phyloP scores from a whole-genome alignment of 768 basidiomycete genomes.

The Leucocoprinus leucothites region DNA sequence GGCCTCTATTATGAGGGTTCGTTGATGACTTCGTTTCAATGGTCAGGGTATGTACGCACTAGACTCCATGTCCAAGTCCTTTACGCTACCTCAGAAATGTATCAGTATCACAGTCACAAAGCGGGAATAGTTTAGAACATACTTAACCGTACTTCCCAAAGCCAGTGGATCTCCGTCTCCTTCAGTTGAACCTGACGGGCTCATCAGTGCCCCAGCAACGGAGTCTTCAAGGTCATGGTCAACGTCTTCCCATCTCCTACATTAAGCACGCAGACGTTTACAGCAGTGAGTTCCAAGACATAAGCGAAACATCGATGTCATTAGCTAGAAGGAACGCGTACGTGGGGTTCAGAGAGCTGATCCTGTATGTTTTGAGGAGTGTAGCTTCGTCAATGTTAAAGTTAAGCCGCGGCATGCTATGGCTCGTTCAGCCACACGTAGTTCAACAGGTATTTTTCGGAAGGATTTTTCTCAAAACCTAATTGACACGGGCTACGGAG shows the following conservation, averaged over 20 bases:
- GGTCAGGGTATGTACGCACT: constrained; percentile 45
- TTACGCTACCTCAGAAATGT: constrained; percentile 38
- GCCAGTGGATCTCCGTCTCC: constrained; percentile 77
- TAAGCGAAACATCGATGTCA: constrained; percentile 1
- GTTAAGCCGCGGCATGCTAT: constrained; percentile 56
- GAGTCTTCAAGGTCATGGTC: constrained; percentile 83
- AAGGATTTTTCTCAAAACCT: neutral
- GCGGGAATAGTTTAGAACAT: constrained; percentile 22
- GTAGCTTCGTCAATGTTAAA: constrained; percentile 77
- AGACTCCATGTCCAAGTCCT: constrained; percentile 72
- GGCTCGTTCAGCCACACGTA: neutral
- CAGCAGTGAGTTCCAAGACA: neutral
- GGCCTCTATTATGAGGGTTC: constrained; percentile 49
- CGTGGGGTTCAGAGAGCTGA: constrained; percentile 76
- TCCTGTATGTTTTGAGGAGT: constrained; percentile 84
- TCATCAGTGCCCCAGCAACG: constrained; percentile 64
- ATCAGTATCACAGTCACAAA: constrained; percentile 10
- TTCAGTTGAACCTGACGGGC: constrained; percentile 47
- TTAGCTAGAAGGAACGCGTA: constrained; percentile 28
- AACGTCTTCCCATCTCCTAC: constrained; percentile 86
- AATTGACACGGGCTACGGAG: no score
- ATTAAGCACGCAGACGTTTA: no score
- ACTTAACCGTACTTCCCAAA: constrained; percentile 64
- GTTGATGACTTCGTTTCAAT: neutral
- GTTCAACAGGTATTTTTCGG: neutral